Evolutionary conservation across 192 early-diverging fungal species (phyloP), one percentile per base, ranked within the genome.

Genomic region (Cetraspora pellucida): DNA sequence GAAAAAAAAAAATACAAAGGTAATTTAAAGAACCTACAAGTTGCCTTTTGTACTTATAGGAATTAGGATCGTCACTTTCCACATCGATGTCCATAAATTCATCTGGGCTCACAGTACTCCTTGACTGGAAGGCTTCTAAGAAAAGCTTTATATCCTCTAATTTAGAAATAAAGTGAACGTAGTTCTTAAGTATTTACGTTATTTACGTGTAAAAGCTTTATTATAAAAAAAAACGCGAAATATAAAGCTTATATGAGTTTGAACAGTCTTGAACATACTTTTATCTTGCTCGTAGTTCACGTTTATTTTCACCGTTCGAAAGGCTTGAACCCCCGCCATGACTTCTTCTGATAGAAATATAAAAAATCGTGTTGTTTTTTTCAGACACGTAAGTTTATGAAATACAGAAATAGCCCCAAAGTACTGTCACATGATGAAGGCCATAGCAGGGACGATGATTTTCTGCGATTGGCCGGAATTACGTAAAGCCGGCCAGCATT

Each of bases 41-140:
- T n/a, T 68, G 43, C 46, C 31, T 11, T 25, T 17, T 27, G 46
- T 68, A 68, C 46, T 28, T 68, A 25, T 21, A 68, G 7, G 19
- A 11, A 23, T 59, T 25, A 6, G 44, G 44, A 1, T 10, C 5
- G 10, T 37, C 45, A 49, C n/a, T 49, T 47, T 47, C 66, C 10
- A 45, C 45, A 6, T 68, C 66, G 27, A 68, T 8, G 3, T 68
- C 66, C 66, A 68, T 68, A 47, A 19, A n/a, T 5, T 44, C 63
- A 54, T 54, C 50, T 54, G 11, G 50, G 19, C 16, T 54, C 16
- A 4, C 50, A 1, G 16, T 19, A 14, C 5, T 54, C 50, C 37
- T 37, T 37, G 37, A 37, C 37, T 37, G 37, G 16, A 54, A 54
- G 0, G 16, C 5, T 54, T 54, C 50, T 19, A 54, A 54, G 50